Evolutionary conservation across 345 rosid genomes (phyloP).

Genomic region (Populus euphratica): DNA sequence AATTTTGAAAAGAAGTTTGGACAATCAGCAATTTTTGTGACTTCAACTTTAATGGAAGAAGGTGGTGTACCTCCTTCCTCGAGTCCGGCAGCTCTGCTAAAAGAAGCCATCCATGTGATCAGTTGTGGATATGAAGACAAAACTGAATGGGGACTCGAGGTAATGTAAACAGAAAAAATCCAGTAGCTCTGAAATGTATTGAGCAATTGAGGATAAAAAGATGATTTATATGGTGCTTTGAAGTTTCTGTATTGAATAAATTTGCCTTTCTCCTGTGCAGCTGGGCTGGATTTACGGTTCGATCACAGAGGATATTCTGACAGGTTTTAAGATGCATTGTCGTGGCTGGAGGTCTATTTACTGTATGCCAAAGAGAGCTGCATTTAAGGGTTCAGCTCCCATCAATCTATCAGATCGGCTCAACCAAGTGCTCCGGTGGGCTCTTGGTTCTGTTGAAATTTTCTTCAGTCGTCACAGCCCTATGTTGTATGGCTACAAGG

Average conservation of each 20-base stretch:
- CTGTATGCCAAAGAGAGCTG: slow-evolving; percentile 88
- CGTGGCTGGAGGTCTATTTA: slow-evolving; percentile 98
- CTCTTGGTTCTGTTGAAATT: slow-evolving; percentile 96
- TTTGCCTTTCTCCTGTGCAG: slow-evolving; percentile 39
- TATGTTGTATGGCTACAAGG: slow-evolving; percentile 81
- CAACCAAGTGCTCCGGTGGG: slow-evolving; percentile 98
- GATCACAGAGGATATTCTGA: slow-evolving; percentile 91
- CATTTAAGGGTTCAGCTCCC: slow-evolving; percentile 97
- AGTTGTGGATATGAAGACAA: slow-evolving; percentile 98
- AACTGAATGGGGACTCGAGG: slow-evolving; percentile 99
- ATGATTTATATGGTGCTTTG: neutral
- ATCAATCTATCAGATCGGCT: slow-evolving; percentile 92
- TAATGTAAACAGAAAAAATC: slow-evolving; percentile 23
- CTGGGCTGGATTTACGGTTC: slow-evolving; percentile 98
- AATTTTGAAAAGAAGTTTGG: slow-evolving; percentile 92
- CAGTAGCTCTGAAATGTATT: neutral
- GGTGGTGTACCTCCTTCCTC: slow-evolving; percentile 99
- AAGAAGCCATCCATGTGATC: slow-evolving; percentile 97
- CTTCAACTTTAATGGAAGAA: slow-evolving; percentile 89
- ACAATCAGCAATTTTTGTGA: slow-evolving; percentile 83
- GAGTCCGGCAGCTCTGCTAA: slow-evolving; percentile 88
- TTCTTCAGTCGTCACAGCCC: slow-evolving; percentile 96
- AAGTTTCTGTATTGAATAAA: slow-evolving; percentile 10
- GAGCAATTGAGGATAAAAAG: neutral
- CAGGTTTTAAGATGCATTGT: slow-evolving; percentile 98